A percentile compares a stretch with the other conserved stretches of the same genome.
Conservation (phyloP, 768 basidiomycete genomes). For the Clavulina sp. region DNA sequence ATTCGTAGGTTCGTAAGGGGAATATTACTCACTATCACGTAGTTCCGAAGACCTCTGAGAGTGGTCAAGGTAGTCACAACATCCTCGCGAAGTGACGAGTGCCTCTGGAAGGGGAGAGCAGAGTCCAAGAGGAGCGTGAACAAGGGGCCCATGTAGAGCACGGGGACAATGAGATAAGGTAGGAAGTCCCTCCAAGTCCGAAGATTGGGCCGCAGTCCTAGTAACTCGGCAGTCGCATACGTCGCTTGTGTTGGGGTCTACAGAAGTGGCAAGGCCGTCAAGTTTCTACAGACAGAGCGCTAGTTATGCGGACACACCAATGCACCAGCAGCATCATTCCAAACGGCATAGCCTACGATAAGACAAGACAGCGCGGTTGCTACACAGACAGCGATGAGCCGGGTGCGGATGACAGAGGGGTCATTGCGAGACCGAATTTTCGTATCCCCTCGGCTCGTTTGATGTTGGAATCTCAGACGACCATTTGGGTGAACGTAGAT, state of each 20-base stretch:
- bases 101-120: conserved; percentile 36
- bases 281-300: too few relatives aligned
- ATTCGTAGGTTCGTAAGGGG: too few relatives aligned
- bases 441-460: conserved; percentile 16
- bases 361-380: conserved; percentile 44
- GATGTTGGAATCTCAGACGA: conserved; percentile 33
- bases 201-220: conserved; percentile 1
- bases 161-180: conserved; percentile 48
- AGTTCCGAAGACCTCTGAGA: conserved; percentile 56
- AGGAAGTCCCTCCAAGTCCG: conserved; percentile 3
- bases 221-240: too few relatives aligned
- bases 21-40: conserved; percentile 26
- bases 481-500: conserved; percentile 58
- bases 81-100: conserved; percentile 28
- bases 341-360: conserved; percentile 25
- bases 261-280: too few relatives aligned
- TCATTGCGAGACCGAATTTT: conserved; percentile 55
- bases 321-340: neutral
- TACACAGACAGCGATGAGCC: conserved; percentile 46
- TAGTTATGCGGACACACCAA: too few relatives aligned
- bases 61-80: conserved; percentile 27
- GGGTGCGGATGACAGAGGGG: conserved; percentile 64
- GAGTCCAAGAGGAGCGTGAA: conserved; percentile 33
- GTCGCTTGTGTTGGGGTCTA: too few relatives aligned
- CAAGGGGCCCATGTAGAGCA: conserved; percentile 64